Conservation (phyloP, 805 yeast genomes). For the Ascoidea tarda region DNA sequence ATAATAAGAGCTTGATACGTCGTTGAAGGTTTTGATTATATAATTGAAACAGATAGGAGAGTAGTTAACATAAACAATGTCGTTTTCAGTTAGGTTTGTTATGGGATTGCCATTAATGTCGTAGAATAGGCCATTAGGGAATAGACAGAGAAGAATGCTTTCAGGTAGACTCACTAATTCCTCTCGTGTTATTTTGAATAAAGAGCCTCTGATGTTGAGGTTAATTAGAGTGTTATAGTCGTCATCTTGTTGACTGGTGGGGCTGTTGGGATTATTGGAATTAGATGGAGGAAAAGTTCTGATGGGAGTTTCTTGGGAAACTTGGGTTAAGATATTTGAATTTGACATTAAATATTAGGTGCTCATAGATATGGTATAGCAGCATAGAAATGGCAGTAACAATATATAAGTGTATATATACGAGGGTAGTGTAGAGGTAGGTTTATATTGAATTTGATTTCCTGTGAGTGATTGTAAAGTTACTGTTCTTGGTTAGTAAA, state of each 20-base stretch:
- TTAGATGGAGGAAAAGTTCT: slow-evolving; percentile 6
- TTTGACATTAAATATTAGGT: background rate
- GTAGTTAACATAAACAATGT: slow-evolving; percentile 71
- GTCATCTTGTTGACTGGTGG: slow-evolving; percentile 23
- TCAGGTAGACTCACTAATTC: slow-evolving; percentile 90
- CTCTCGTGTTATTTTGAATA: slow-evolving; percentile 70
- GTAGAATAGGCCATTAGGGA: slow-evolving; percentile 82
- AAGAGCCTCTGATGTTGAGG: slow-evolving; percentile 61
- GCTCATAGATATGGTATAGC: too few species aligned
- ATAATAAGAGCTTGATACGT: slow-evolving; percentile 49
- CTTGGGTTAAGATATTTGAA: slow-evolving; percentile 55
- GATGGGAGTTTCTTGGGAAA: slow-evolving; percentile 23
- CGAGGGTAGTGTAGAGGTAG: too few species aligned
- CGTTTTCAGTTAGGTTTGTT: slow-evolving; percentile 65
- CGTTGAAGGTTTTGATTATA: slow-evolving; percentile 56
- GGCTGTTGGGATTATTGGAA: slow-evolving; percentile 9
- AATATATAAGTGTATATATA: too few species aligned
- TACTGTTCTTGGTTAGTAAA: too few species aligned
- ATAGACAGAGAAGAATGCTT: slow-evolving; percentile 68
- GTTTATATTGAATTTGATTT: too few species aligned
- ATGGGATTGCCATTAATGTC: slow-evolving; percentile 68
- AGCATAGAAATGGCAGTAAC: too few species aligned
- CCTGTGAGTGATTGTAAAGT: too few species aligned
- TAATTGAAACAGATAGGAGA: slow-evolving; percentile 80
- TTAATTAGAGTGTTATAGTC: slow-evolving; percentile 57